Conservation (phyloP, 768 basidiomycete genomes). For the Paxillus ammoniavirescens region DNA sequence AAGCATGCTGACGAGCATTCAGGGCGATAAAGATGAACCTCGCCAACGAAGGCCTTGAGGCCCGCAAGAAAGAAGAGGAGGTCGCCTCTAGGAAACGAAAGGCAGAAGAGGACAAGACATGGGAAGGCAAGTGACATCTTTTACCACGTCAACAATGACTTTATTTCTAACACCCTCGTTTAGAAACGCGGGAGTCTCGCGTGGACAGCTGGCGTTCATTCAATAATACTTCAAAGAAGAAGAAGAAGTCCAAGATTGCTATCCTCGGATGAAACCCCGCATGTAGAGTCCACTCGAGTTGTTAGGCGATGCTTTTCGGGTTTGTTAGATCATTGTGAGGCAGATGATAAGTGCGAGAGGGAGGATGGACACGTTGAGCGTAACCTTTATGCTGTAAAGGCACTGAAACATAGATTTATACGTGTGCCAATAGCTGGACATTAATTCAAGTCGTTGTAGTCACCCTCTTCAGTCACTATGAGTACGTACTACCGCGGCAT, state of each 20-base stretch:
- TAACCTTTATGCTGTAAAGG: too few relatives aligned
- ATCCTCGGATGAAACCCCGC: constrained; percentile 56
- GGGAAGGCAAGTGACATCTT: constrained; percentile 67
- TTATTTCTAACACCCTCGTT: neutral
- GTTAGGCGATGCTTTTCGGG: too few relatives aligned
- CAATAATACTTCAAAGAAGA: constrained; percentile 66
- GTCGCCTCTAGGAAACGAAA: constrained; percentile 76
- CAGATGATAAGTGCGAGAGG: too few relatives aligned
- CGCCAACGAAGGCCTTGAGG: constrained; percentile 89
- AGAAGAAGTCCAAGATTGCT: constrained; percentile 71
- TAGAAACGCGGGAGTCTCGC: constrained; percentile 75
- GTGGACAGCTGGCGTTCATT: constrained; percentile 86
- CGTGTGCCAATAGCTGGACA: too few relatives aligned
- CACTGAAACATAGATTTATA: too few relatives aligned
- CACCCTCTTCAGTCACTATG: too few relatives aligned
- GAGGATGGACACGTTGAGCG: too few relatives aligned
- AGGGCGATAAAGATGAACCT: constrained; percentile 89
- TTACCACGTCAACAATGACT: neutral
- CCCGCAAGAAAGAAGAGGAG: constrained; percentile 91
- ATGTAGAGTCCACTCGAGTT: neutral
- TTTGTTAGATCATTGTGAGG: too few relatives aligned
- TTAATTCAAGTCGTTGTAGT: too few relatives aligned
- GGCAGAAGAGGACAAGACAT: constrained; percentile 80
- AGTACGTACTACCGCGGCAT: too few relatives aligned
- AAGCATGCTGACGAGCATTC: constrained; percentile 5